phyloP scores from a whole-genome alignment of 1,284 basidiomycete species.

The Irpex sp. region DNA sequence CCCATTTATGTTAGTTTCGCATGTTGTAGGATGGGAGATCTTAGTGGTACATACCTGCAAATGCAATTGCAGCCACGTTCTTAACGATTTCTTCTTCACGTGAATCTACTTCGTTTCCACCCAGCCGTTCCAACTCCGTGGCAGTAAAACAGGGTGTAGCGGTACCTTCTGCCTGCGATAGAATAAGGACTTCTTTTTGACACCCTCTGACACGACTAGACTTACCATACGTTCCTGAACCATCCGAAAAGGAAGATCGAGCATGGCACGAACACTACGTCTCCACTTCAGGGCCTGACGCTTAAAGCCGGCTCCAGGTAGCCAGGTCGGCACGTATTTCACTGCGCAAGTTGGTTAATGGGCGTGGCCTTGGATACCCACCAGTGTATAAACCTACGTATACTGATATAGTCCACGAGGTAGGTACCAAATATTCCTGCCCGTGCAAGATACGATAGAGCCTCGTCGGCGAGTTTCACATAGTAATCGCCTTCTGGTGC shows the following conservation, averaged over 20 bases:
- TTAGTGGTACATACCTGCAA: conserved; percentile 15
- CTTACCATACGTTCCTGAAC: conserved; percentile 23
- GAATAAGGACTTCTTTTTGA: neutral
- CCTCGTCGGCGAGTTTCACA: conserved; percentile 37
- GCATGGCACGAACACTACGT: conserved; percentile 15
- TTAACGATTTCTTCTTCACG: conserved; percentile 18
- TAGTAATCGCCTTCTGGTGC: conserved; percentile 38
- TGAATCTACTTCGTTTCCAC: conserved; percentile 8
- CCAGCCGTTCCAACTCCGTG: conserved; percentile 13
- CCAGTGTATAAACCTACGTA: conserved; percentile 15
- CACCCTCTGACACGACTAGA: neutral
- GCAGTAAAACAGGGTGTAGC: conserved; percentile 16
- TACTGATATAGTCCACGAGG: conserved; percentile 27
- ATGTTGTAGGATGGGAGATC: neutral
- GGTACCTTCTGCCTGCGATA: conserved; percentile 16
- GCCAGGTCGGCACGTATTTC: conserved; percentile 22
- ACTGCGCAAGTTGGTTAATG: conserved; percentile 13
- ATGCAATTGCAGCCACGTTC: conserved; percentile 20
- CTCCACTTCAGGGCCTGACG: conserved; percentile 18
- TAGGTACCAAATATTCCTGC: conserved; percentile 26
- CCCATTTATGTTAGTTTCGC: neutral
- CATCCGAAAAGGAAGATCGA: conserved; percentile 22
- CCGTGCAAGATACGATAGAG: conserved; percentile 20
- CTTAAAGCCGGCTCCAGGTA: conserved; percentile 25
- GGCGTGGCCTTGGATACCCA: too few species aligned